These are phyloP conservation scores for Saprolegnia diclina DNA, from an alignment of 352 stramenopile genomes.

Conservation along the genomic window DNA sequence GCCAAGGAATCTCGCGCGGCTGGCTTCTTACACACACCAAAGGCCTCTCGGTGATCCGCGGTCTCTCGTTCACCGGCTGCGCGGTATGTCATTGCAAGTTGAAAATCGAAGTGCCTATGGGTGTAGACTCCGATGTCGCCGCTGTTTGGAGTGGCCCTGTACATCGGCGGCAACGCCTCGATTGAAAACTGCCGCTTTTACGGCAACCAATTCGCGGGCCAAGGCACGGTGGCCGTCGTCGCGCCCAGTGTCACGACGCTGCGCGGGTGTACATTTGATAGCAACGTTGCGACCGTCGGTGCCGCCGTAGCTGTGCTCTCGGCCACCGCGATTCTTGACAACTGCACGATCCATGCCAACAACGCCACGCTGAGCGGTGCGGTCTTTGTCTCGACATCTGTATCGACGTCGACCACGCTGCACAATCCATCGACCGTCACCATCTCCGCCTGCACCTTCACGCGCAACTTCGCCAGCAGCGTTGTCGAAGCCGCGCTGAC, in stretches of 20 bases:
- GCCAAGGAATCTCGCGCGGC: background rate
- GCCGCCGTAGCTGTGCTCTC: conserved; percentile 10
- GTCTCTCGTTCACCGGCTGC: conserved; percentile 13
- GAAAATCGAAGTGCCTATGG: too few species aligned
- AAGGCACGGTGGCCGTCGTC: conserved; percentile 21
- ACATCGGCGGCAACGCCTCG: background rate
- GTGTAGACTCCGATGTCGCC: conserved; percentile 8
- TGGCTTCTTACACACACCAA: conserved; percentile 18
- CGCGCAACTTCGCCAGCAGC: background rate
- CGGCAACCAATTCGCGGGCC: background rate
- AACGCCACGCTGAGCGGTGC: background rate
- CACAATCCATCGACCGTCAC: background rate
- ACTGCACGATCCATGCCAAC: conserved; percentile 12
- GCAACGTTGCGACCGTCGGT: background rate
- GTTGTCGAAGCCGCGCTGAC: background rate
- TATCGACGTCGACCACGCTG: background rate
- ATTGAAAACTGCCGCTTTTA: conserved; percentile 9
- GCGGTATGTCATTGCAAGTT: too few species aligned
- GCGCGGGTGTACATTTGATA: background rate
- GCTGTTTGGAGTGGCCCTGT: conserved; percentile 12
- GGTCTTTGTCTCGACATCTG: background rate
- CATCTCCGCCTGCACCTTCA: background rate
- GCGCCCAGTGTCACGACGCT: conserved; percentile 6
- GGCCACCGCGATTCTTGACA: background rate
- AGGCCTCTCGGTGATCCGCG: conserved; percentile 7